phyloP scores from a whole-genome alignment of 2,329 filamentous ascomycete species.

The Alternaria incomplexa region DNA sequence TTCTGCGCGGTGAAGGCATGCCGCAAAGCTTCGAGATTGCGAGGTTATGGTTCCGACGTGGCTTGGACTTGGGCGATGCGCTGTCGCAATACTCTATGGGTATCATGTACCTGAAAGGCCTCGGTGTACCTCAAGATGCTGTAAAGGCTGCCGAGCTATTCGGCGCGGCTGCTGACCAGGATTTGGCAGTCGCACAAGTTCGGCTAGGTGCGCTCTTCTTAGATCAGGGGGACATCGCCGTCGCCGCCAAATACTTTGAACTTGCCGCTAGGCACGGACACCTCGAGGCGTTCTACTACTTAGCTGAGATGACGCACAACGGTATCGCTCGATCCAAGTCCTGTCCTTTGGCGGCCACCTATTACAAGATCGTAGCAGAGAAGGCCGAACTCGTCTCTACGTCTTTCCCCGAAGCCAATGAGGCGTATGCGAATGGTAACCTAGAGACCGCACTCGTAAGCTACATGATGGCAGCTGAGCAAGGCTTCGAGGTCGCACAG shows the following conservation, averaged over 20 bases:
- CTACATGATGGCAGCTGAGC: slow-evolving; percentile 87
- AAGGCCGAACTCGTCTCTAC: slow-evolving; percentile 88
- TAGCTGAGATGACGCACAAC: slow-evolving; percentile 83
- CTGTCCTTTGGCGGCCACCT: slow-evolving; percentile 76
- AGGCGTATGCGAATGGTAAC: slow-evolving; percentile 79
- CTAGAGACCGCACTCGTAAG: slow-evolving; percentile 79
- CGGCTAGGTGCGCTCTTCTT: slow-evolving; percentile 83
- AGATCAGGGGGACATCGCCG: slow-evolving; percentile 82
- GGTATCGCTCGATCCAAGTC: slow-evolving; percentile 81
- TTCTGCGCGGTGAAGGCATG: slow-evolving; percentile 83
- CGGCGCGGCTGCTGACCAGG: slow-evolving; percentile 79
- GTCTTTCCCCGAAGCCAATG: slow-evolving; percentile 81
- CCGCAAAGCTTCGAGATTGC: slow-evolving; percentile 79
- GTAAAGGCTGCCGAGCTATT: slow-evolving; percentile 77
- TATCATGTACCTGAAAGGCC: slow-evolving; percentile 80
- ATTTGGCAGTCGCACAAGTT: slow-evolving; percentile 80
- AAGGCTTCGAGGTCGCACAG: slow-evolving; percentile 88
- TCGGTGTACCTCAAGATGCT: slow-evolving; percentile 73
- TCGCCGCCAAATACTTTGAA: slow-evolving; percentile 86
- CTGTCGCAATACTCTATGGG: slow-evolving; percentile 86
- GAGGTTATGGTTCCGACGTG: slow-evolving; percentile 81
- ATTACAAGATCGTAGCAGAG: slow-evolving; percentile 88
- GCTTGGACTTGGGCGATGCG: slow-evolving; percentile 75
- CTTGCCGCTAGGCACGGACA: slow-evolving; percentile 81
- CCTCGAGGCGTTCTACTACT: slow-evolving; percentile 89